Conservation (phyloP, 1,284 basidiomycete species). For the Sanghuangporus baumii region DNA sequence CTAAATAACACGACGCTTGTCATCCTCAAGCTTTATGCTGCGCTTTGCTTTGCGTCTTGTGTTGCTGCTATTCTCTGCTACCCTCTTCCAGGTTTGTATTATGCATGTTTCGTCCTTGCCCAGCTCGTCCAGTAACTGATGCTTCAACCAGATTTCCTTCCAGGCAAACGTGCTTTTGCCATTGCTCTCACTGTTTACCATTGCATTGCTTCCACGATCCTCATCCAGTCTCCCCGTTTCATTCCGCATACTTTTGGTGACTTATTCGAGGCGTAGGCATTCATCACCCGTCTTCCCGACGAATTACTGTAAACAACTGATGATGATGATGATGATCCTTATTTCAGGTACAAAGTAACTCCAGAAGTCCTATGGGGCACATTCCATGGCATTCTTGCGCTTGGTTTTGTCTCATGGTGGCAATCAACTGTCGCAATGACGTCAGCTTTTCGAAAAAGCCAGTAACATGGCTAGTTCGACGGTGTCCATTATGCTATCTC, state of each 20-base stretch:
- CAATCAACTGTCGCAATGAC: conserved; percentile 57
- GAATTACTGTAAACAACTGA: background rate
- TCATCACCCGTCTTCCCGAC: conserved; percentile 25
- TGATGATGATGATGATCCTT: conserved; percentile 3
- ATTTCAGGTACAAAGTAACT: conserved; percentile 48
- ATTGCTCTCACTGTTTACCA: conserved; percentile 76
- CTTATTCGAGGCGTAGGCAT: conserved; percentile 46
- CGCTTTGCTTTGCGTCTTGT: conserved; percentile 54
- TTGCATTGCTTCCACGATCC: conserved; percentile 63
- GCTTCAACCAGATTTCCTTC: conserved; percentile 58
- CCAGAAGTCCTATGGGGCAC: conserved; percentile 66
- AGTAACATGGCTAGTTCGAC: background rate
- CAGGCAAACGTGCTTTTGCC: conserved; percentile 77
- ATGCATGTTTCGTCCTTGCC: background rate
- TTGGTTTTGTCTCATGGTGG: conserved; percentile 71
- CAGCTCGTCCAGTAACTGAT: background rate
- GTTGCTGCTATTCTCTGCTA: conserved; percentile 54
- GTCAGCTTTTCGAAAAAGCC: conserved; percentile 34
- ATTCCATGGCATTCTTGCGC: conserved; percentile 59
- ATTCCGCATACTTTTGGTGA: conserved; percentile 68
- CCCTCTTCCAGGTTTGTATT: conserved; percentile 52
- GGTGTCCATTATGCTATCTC: background rate
- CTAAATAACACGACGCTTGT: conserved; percentile 76
- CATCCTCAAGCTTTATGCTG: conserved; percentile 68
- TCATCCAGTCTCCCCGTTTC: conserved; percentile 73